Conservation (phyloP, 78 protist genomes). For the Diacronema lutheri region DNA sequence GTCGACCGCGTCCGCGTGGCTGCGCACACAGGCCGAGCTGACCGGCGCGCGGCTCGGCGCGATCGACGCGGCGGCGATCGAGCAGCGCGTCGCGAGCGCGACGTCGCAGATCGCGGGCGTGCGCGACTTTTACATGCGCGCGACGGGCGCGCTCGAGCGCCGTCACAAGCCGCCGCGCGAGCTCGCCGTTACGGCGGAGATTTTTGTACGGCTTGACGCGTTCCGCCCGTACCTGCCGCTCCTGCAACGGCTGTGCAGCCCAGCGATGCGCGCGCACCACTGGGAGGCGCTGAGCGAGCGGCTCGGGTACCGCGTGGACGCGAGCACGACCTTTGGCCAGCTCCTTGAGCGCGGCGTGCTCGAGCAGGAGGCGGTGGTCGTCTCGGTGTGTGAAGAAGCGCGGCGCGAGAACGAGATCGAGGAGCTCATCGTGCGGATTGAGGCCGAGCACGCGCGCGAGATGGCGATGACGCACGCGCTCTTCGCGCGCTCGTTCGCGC, state of each 20-base stretch:
- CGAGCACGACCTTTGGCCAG: background rate
- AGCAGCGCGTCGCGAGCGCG: background rate
- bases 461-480: slow-evolving; percentile 22
- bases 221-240: slow-evolving; percentile 67
- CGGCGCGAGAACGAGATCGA: slow-evolving; percentile 76
- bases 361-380: background rate
- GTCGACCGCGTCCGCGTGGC: slow-evolving; percentile 29
- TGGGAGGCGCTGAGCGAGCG: slow-evolving; percentile 60
- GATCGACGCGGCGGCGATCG: slow-evolving; percentile 57
- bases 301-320: slow-evolving; percentile 33
- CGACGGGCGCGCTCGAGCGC: slow-evolving; percentile 27
- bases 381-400: slow-evolving; percentile 50
- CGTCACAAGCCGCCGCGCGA: background rate
- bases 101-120: too few relatives aligned
- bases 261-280: slow-evolving; percentile 85
- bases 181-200: background rate
- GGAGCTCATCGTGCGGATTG: slow-evolving; percentile 57
- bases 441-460: slow-evolving; percentile 42
- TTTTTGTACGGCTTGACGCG: slow-evolving; percentile 44
- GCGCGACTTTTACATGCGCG: too few relatives aligned
- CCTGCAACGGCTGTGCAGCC: slow-evolving; percentile 66
- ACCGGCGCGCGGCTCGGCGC: slow-evolving; percentile 3
- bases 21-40: background rate
- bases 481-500: slow-evolving; percentile 39
- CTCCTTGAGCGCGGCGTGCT: background rate